Evolutionary conservation across 192 early-diverging fungal genomes (phyloP).

Genomic region (Helicostylum pulchrum): DNA sequence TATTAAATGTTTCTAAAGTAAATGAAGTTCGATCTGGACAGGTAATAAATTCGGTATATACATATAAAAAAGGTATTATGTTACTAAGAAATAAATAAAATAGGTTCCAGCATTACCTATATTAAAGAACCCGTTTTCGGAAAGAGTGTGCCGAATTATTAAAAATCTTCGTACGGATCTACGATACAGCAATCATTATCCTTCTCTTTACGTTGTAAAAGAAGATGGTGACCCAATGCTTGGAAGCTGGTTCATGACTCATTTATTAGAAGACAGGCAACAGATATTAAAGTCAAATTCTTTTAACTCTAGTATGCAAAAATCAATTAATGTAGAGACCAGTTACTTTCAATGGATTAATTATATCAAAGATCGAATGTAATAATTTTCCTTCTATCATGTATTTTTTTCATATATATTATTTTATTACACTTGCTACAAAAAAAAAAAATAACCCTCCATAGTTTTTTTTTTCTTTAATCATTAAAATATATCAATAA

Average conservation of each 20-base stretch:
- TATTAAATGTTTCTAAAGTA: constrained; percentile 62
- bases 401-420: too few relatives aligned
- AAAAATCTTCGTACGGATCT: constrained; percentile 24
- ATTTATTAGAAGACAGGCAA: constrained; percentile 66
- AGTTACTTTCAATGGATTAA: constrained; percentile 11
- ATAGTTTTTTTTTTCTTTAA: too few relatives aligned
- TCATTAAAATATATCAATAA: too few relatives aligned
- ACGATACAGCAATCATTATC: constrained; percentile 55
- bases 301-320: constrained; percentile 34
- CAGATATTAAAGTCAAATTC: constrained; percentile 57
- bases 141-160: constrained; percentile 57
- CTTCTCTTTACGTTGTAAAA: constrained; percentile 66
- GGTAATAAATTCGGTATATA: constrained; percentile 12
- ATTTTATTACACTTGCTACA: too few relatives aligned
- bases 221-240: constrained; percentile 75
- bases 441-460: too few relatives aligned
- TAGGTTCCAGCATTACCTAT: constrained; percentile 23
- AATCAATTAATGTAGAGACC: background rate
- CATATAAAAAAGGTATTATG: background rate
- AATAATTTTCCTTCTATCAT: too few relatives aligned
- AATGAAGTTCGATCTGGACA: constrained; percentile 50
- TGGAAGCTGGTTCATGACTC: constrained; percentile 64
- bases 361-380: background rate
- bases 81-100: too few relatives aligned
- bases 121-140: constrained; percentile 56